Percentiles rank a stretch among this genome's conserved stretches.
Conservation (phyloP, 108 stramenopile genomes). For the Pelagomonas calceolata region DNA sequence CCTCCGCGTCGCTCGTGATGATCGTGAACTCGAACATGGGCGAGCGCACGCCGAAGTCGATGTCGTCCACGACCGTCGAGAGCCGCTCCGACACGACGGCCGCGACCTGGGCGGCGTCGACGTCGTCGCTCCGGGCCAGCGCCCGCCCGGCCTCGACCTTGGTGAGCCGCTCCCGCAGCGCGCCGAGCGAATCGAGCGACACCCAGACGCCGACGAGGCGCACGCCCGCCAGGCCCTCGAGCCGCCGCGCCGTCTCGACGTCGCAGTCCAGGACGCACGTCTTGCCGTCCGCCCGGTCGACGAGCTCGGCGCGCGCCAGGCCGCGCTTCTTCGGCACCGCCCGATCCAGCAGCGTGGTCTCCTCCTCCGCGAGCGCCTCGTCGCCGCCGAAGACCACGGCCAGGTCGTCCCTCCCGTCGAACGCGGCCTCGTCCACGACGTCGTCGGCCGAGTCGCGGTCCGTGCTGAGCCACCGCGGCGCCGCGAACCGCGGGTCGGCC, state of each 20-base stretch:
- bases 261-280: slow-evolving; percentile 51
- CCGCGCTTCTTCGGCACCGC: too few species aligned
- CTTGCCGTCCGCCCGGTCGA: neutral
- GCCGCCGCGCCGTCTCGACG: slow-evolving; percentile 47
- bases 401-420: slow-evolving; percentile 6
- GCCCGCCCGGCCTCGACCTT: neutral
- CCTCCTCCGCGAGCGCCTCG: slow-evolving; percentile 56
- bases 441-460: neutral
- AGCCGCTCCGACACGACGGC: slow-evolving; percentile 33
- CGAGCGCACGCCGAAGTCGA: slow-evolving; percentile 63
- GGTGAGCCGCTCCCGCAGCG: slow-evolving; percentile 43
- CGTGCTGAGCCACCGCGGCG: neutral
- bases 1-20: slow-evolving; percentile 51
- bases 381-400: slow-evolving; percentile 1
- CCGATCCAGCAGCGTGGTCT: slow-evolving; percentile 40
- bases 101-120: slow-evolving; percentile 41
- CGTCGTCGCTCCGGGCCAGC: slow-evolving; percentile 31
- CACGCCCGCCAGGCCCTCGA: slow-evolving; percentile 25
- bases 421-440: slow-evolving; percentile 49
- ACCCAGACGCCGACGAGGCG: slow-evolving; percentile 69
- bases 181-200: slow-evolving; percentile 47
- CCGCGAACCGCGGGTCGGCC: neutral
- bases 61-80: slow-evolving; percentile 56
- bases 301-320: neutral
- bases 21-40: slow-evolving; percentile 78